Percentiles rank a stretch among this genome's conserved stretches.
These are phyloP conservation scores for Hypholoma sublateritium DNA, from an alignment of 768 basidiomycete genomes.

Conservation along the genomic window DNA sequence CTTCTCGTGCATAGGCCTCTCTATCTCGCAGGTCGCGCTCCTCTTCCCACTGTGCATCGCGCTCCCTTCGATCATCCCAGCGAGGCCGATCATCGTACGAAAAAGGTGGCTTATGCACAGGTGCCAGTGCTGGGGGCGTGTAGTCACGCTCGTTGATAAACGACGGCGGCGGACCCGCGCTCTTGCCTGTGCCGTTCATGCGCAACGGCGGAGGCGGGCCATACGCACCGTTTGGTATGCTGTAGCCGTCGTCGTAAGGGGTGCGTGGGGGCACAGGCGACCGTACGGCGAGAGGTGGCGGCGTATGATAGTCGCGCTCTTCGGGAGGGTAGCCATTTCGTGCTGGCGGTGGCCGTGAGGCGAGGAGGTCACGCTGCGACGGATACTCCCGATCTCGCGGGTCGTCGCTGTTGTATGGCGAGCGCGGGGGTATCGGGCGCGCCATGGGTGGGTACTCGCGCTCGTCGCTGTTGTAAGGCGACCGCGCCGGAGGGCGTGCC, in stretches of 20 bases:
- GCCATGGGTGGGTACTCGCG: constrained; percentile 1
- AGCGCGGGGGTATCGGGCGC: constrained; percentile 3
- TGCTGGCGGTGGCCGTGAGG: constrained; percentile 7
- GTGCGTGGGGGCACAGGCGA: constrained; percentile 7
- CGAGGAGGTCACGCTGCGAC: constrained; percentile 4
- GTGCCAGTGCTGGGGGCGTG: not conserved
- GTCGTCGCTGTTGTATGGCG: constrained; percentile 7
- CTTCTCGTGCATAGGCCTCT: not conserved
- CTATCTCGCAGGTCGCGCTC: constrained; percentile 10
- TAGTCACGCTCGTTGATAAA: not conserved
- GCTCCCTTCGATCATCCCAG: constrained; percentile 9
- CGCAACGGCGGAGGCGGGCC: not conserved
- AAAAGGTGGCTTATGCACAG: not conserved
- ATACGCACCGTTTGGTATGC: not conserved
- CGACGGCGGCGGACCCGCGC: not conserved
- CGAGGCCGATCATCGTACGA: constrained; percentile 4
- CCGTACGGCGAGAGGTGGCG: constrained; percentile 6
- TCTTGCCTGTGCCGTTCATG: not conserved
- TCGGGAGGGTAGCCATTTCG: constrained; percentile 5
- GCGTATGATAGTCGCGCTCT: constrained; percentile 14
- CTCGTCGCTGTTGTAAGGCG: constrained; percentile 2
- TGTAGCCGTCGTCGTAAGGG: constrained; percentile 8
- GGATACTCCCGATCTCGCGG: not conserved
- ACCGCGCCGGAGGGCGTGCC: not conserved
- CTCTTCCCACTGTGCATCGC: constrained; percentile 9